These are phyloP conservation scores for Umbelopsis sp. DNA, from an alignment of 192 early-diverging fungal species.

Conservation along the genomic window DNA sequence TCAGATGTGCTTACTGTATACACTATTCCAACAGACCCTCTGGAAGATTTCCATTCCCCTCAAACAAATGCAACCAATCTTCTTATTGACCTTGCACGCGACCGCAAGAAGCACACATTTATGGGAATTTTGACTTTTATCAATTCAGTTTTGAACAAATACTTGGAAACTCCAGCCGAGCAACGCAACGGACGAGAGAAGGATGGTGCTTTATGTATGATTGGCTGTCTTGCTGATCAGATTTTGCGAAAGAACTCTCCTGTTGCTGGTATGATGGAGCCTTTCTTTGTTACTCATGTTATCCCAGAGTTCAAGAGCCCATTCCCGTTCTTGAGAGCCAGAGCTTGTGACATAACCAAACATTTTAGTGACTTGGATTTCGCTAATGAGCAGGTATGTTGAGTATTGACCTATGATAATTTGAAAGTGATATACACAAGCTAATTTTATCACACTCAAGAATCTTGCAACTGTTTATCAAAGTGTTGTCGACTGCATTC, in stretches of 20 bases:
- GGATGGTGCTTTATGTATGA: constrained; percentile 91
- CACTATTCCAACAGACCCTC: constrained; percentile 52
- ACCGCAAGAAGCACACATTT: constrained; percentile 80
- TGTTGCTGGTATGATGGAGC: constrained; percentile 74
- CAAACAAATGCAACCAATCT: constrained; percentile 72
- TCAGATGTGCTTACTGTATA: neutral
- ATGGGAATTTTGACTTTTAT: constrained; percentile 77
- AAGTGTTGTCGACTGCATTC: constrained; percentile 62
- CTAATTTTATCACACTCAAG: constrained; percentile 8
- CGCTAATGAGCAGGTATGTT: constrained; percentile 44
- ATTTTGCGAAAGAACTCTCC: constrained; percentile 77
- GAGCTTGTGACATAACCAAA: constrained; percentile 60
- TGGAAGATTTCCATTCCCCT: constrained; percentile 87
- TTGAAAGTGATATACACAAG: neutral
- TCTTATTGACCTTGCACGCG: constrained; percentile 75
- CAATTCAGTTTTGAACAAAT: constrained; percentile 72
- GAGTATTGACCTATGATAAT: neutral
- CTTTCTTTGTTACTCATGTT: constrained; percentile 83
- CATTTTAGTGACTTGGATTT: constrained; percentile 55
- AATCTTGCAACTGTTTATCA: constrained; percentile 50
- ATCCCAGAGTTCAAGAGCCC: constrained; percentile 90
- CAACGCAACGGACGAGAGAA: constrained; percentile 77
- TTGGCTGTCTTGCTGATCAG: constrained; percentile 69
- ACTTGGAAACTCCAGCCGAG: constrained; percentile 66
- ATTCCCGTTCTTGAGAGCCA: constrained; percentile 79